phyloP scores from a whole-genome alignment of 176 grass and related monocot species.

The Miscanthus lutarioriparius region DNA sequence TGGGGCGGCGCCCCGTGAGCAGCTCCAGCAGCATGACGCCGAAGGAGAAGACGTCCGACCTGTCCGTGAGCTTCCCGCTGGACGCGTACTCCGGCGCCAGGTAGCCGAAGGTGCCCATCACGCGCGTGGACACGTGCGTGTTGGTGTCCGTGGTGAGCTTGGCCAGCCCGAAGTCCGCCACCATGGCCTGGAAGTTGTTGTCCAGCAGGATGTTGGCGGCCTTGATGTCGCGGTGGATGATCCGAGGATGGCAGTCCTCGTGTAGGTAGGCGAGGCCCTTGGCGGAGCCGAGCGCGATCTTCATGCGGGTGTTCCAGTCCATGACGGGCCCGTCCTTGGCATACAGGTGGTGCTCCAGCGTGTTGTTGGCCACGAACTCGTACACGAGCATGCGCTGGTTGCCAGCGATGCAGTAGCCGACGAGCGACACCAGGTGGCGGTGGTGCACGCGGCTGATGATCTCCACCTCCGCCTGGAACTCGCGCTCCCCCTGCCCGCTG shows the following conservation, averaged over 20 bases:
- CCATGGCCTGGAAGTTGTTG: conserved; percentile 56
- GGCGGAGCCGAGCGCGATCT: conserved; percentile 52
- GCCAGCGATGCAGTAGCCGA: conserved; percentile 57
- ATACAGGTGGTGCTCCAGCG: conserved; percentile 51
- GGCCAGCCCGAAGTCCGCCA: conserved; percentile 58
- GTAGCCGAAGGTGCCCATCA: conserved; percentile 70
- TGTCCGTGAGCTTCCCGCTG: conserved; percentile 51
- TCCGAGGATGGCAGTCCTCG: conserved; percentile 53
- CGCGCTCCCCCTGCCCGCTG: conserved; percentile 57
- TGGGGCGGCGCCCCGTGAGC: conserved; percentile 47
- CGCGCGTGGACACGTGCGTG: conserved; percentile 60
- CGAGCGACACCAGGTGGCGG: conserved; percentile 52
- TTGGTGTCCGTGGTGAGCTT: conserved; percentile 56
- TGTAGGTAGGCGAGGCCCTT: conserved; percentile 54
- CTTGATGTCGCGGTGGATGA: conserved; percentile 73
- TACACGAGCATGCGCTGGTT: conserved; percentile 52
- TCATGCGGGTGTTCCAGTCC: conserved; percentile 42
- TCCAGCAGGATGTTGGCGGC: conserved; percentile 58
- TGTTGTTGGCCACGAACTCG: conserved; percentile 57
- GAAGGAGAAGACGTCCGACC: conserved; percentile 68
- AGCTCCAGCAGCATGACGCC: conserved; percentile 72
- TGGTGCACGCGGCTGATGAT: conserved; percentile 67
- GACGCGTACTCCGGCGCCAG: conserved; percentile 58
- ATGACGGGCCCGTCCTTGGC: conserved; percentile 28
- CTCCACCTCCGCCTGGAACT: conserved; percentile 69